Evolutionary conservation across 345 rosid genomes (phyloP), one percentile per base, ranked within the genome.

Genomic region (Durio zibethinus): DNA sequence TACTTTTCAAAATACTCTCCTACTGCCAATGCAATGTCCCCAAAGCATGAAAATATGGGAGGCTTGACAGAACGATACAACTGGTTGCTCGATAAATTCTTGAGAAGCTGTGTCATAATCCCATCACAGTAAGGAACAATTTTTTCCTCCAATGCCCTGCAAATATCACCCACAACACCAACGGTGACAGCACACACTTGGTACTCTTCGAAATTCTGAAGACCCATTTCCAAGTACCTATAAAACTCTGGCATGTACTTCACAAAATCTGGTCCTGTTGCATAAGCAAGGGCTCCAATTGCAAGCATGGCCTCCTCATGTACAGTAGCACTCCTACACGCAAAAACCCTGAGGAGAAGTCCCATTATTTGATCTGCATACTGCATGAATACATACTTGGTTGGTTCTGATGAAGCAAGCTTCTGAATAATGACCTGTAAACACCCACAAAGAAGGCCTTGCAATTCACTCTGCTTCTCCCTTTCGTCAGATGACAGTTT

Each of bases 271-370:
- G 89, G 87, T 33, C 95, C 95, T 16, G 89, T 79, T 64, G 92
- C 85, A 75, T 91, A 91, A 69, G 95, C 95, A 78, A 91, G 93
- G 40, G 96, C 93, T 12, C 93, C 93, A 53, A 91, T 89, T 20
- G 96, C 90, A 40, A 89, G 90, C 95, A 91, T 89, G 61, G 95
- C 95, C 83, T 91, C 95, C 82, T 91, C 95, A 14, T 91, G 96
- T 61, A 86, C 93, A 43, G 96, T 89, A 4, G 93, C 96, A 82
- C 88, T 91, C 80, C 89, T 88, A 77, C 89, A 89, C 31, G 88
- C 90, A 80, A 91, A 91, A 35, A 91, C 95, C 82, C 90, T 89
- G 72, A 91, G 74, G 89, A 91, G 89, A 60, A 91, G 93, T 10
- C 85, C 90, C 93, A 91, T 91, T 68, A 89, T 88, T 65, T 88